Percentiles rank a stretch among this genome's conserved stretches.
Evolutionary conservation across 805 yeast species (phyloP).

Genomic region (Sugiyamaella lignohabitans): DNA sequence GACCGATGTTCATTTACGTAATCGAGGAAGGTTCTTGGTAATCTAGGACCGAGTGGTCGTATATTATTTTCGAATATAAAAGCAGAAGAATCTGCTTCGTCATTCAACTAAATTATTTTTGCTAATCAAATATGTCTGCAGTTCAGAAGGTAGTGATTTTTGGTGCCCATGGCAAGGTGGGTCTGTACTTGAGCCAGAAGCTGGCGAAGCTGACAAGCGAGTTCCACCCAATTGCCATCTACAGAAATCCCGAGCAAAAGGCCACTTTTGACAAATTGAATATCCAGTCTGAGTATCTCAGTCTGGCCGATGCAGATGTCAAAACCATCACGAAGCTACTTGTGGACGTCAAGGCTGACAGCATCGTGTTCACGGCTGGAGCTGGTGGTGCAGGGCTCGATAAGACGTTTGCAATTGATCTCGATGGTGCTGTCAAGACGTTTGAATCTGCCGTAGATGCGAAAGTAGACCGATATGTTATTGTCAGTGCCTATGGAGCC

Average conservation of each 20-base stretch:
- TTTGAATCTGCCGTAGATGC: slow-evolving; percentile 48
- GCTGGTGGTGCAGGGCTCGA: slow-evolving; percentile 51
- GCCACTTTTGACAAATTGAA: slow-evolving; percentile 36
- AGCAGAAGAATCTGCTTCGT: no score
- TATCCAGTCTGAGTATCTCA: slow-evolving; percentile 33
- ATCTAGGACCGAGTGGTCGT: no score
- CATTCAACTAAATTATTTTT: no score
- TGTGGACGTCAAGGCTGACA: slow-evolving; percentile 39
- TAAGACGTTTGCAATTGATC: slow-evolving; percentile 46
- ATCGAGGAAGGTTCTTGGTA: no score
- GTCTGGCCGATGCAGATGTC: slow-evolving; percentile 31
- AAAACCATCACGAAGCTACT: slow-evolving; percentile 37
- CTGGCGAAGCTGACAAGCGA: slow-evolving; percentile 27
- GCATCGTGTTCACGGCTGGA: slow-evolving; percentile 57
- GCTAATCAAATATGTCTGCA: background rate
- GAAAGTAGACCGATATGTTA: slow-evolving; percentile 40
- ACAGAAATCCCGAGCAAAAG: slow-evolving; percentile 43
- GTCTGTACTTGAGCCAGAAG: slow-evolving; percentile 39
- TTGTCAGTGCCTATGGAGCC: slow-evolving; percentile 53
- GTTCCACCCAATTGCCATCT: slow-evolving; percentile 39
- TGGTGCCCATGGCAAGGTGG: slow-evolving; percentile 63
- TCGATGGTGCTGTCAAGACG: slow-evolving; percentile 54
- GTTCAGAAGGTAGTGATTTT: slow-evolving; percentile 38
- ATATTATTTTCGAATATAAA: no score
- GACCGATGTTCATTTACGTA: no score